phyloP scores from a whole-genome alignment of 2,329 filamentous ascomycete genomes.

The Alternaria tenuissima region DNA sequence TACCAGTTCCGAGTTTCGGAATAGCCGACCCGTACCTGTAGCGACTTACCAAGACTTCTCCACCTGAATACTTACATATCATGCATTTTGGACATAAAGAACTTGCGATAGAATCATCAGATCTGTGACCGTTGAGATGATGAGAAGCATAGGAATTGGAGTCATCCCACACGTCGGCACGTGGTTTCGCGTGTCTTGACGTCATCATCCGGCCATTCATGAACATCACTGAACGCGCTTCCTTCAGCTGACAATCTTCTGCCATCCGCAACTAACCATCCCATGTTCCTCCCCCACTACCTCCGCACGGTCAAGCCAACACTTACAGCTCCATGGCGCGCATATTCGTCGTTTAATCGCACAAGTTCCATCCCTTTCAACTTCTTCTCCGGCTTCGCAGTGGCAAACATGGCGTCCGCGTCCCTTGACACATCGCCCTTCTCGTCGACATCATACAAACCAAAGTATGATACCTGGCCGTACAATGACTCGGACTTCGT shows the following conservation, averaged over 20 bases:
- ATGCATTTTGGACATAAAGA: rapidly evolving
- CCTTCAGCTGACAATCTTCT: not conserved
- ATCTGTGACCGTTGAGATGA: rapidly evolving
- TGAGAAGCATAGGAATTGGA: not conserved
- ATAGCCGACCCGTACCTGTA: conserved; percentile 14
- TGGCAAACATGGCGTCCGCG: conserved; percentile 15
- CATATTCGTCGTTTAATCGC: conserved; percentile 13
- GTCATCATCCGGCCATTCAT: conserved; percentile 13
- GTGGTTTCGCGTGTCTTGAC: conserved; percentile 32
- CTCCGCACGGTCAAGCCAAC: not conserved
- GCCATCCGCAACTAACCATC: not conserved
- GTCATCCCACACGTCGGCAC: conserved; percentile 12
- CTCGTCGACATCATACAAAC: conserved; percentile 23
- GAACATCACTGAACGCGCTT: conserved; percentile 10
- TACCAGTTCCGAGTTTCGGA: conserved; percentile 20
- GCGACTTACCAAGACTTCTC: not conserved
- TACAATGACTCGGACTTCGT: conserved; percentile 47
- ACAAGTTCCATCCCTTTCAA: conserved; percentile 16
- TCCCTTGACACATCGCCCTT: conserved; percentile 6
- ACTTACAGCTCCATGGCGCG: conserved; percentile 5
- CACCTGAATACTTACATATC: not conserved
- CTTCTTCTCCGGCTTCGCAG: conserved; percentile 21
- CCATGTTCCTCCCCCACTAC: conserved; percentile 17
- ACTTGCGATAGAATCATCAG: not conserved
- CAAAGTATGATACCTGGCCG: conserved; percentile 32